phyloP scores from a whole-genome alignment of 192 early-diverging fungal species.

The Podila horticola region DNA sequence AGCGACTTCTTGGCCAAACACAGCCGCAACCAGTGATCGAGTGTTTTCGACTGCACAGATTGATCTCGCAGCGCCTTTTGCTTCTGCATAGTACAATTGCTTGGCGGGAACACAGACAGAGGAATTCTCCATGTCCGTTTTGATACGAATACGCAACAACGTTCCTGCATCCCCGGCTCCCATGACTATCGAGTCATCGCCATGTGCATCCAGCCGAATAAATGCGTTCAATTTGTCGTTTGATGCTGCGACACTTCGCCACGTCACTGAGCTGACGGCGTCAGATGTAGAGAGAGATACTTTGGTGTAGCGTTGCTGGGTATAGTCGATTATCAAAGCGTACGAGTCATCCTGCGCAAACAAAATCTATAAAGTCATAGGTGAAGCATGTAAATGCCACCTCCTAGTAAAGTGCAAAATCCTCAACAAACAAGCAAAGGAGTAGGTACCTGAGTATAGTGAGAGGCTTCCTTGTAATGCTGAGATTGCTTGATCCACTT shows the following conservation, averaged over 20 bases:
- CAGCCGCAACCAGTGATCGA: not conserved
- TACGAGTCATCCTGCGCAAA: not conserved
- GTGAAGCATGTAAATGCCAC: not conserved
- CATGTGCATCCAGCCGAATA: not conserved
- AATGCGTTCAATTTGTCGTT: not conserved
- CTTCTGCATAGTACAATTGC: not conserved
- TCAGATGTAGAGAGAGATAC: not conserved
- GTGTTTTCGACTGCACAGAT: not conserved
- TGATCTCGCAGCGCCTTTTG: not conserved
- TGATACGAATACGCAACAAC: not conserved
- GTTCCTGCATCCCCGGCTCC: not conserved
- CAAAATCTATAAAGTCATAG: not conserved
- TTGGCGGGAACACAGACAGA: not conserved
- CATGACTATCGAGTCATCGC: not conserved
- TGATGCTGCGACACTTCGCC: not conserved
- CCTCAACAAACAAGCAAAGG: not conserved
- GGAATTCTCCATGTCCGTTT: not conserved
- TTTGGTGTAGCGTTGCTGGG: not conserved
- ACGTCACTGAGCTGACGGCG: not conserved
- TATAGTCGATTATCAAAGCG: not conserved
- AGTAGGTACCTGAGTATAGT: not conserved
- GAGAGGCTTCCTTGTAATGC: not conserved
- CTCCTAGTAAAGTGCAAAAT: not conserved
- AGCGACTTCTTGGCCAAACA: not conserved
- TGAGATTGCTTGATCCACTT: conserved; percentile 1